phyloP scores from a whole-genome alignment of 1,284 basidiomycete species.

The Tylopilus microsporus region DNA sequence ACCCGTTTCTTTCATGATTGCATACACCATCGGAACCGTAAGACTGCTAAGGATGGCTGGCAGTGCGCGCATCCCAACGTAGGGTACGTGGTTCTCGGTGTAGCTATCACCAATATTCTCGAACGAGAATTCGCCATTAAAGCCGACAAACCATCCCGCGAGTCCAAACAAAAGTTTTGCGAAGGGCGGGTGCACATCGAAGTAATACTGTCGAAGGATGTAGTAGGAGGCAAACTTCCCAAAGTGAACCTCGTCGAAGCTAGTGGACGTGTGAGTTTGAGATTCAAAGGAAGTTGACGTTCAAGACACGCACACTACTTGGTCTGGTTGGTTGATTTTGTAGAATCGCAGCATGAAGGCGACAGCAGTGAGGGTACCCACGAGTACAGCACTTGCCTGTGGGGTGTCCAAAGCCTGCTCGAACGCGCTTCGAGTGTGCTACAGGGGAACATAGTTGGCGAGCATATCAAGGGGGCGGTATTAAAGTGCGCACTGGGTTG shows the following conservation, averaged over 20 bases:
- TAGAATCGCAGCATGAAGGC: constrained; percentile 85
- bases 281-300: background rate
- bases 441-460: constrained; percentile 4
- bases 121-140: constrained; percentile 91
- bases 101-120: constrained; percentile 96
- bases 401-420: constrained; percentile 60
- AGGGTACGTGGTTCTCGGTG: constrained; percentile 82
- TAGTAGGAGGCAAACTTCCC: constrained; percentile 94
- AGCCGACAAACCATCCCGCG: constrained; percentile 94
- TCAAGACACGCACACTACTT: constrained; percentile 75
- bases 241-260: constrained; percentile 97
- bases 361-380: constrained; percentile 62
- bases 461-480: constrained; percentile 1
- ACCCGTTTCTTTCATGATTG: constrained; percentile 96
- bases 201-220: constrained; percentile 90
- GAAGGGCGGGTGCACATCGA: constrained; percentile 97
- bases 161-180: constrained; percentile 91
- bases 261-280: constrained; percentile 30
- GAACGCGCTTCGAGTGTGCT: constrained; percentile 52
- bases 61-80: constrained; percentile 87
- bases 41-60: constrained; percentile 88
- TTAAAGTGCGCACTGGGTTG: constrained; percentile 22
- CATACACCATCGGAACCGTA: constrained; percentile 88
- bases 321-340: constrained; percentile 89
- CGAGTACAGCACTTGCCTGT: constrained; percentile 53